phyloP scores from a whole-genome alignment of 192 early-diverging fungal genomes.

The Helicostylum pulchrum region DNA sequence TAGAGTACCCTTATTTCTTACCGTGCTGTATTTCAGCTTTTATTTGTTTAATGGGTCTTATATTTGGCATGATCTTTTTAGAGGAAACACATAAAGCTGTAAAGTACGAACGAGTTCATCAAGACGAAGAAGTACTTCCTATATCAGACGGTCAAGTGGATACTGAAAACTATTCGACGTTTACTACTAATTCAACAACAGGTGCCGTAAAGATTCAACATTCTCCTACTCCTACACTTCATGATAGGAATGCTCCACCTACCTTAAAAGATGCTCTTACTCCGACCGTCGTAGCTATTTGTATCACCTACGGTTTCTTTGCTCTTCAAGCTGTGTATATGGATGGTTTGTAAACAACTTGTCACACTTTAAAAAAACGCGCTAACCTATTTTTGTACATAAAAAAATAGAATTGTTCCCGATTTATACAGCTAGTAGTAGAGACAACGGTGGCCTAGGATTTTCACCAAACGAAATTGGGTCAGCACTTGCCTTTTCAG shows the following conservation, averaged over 20 bases:
- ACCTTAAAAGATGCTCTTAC: slow-evolving; percentile 25
- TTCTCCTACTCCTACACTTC: slow-evolving; percentile 17
- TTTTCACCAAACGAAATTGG: slow-evolving; percentile 49
- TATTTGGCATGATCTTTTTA: slow-evolving; percentile 49
- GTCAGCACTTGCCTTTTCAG: slow-evolving; percentile 43
- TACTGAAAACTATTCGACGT: slow-evolving; percentile 13
- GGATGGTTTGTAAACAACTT: slow-evolving; percentile 19
- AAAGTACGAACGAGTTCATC: neutral
- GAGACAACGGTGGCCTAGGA: slow-evolving; percentile 48
- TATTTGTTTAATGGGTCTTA: slow-evolving; percentile 51
- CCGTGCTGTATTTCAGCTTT: slow-evolving; percentile 61
- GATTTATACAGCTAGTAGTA: slow-evolving; percentile 21
- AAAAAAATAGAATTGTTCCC: slow-evolving; percentile 15
- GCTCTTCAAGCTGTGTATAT: slow-evolving; percentile 24
- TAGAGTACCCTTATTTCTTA: slow-evolving; percentile 63
- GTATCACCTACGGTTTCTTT: slow-evolving; percentile 17
- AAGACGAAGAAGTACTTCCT: neutral
- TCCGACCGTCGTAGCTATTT: slow-evolving; percentile 20
- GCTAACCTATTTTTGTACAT: neutral
- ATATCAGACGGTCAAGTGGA: neutral
- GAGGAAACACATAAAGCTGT: slow-evolving; percentile 46
- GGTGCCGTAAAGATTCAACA: neutral
- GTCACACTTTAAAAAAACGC: neutral
- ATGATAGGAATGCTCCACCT: slow-evolving; percentile 7
- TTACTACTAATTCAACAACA: neutral